Percentiles rank a stretch among this genome's conserved stretches.
Conservation (phyloP, 1,284 basidiomycete species). For the Boletus sp. region DNA sequence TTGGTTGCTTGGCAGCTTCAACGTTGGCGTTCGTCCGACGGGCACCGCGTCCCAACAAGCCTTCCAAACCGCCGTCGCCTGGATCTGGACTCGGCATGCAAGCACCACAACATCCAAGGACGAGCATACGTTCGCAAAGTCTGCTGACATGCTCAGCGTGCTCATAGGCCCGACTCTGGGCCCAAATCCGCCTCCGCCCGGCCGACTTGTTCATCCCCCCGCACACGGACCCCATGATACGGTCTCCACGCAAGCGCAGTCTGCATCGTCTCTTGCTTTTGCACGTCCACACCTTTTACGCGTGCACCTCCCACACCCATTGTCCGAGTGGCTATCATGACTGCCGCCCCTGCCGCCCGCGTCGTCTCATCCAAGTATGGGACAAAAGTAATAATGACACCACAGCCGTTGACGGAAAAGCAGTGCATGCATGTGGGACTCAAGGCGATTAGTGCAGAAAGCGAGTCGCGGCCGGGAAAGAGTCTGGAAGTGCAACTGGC, state of each 20-base stretch:
- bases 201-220: constrained; percentile 59
- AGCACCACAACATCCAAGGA: constrained; percentile 20
- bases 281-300: constrained; percentile 70
- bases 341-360: constrained; percentile 65
- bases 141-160: constrained; percentile 19
- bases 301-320: constrained; percentile 74
- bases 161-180: constrained; percentile 24
- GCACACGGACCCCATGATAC: constrained; percentile 66
- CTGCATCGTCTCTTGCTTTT: constrained; percentile 56
- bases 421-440: constrained; percentile 69
- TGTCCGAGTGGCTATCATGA: constrained; percentile 63
- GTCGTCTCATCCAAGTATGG: constrained; percentile 48
- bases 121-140: constrained; percentile 23
- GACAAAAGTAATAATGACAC: constrained; percentile 61
- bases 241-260: constrained; percentile 69
- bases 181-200: not conserved
- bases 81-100: constrained; percentile 10
- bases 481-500: constrained; percentile 66
- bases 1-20: too few species aligned
- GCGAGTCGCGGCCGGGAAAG: constrained; percentile 48
- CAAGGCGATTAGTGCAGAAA: constrained; percentile 61
- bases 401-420: constrained; percentile 72
- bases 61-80: not conserved
- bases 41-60: not conserved
- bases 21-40: constrained; percentile 1